Evolutionary conservation across 352 stramenopile genomes (phyloP), one percentile per base, ranked within the genome.

Genomic region (Phytophthora uliginosa): DNA sequence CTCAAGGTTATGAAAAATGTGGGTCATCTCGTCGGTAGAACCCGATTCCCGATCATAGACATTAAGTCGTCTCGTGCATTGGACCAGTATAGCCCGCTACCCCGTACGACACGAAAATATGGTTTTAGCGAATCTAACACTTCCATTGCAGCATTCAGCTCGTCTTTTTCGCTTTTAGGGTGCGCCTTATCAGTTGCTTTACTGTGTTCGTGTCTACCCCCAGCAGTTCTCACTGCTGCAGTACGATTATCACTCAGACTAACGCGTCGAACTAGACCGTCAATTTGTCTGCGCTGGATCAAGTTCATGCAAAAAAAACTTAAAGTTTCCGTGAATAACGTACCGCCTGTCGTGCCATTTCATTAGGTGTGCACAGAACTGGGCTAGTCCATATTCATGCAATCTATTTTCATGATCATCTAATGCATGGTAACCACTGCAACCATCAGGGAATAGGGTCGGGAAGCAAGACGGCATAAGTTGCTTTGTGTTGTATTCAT

Each of bases 401-500:
- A 18, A 0, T 45, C 65, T 38, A 2, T 13, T 60, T 51, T 79
- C 62, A 4, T 15, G 28, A 2, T 45, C 15, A 42, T 42, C 40
- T 0, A 69, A 15, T 2, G 70, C 5, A 18, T 64, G 22, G 33
- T 58, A 66, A 1, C 70, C 70, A 1, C 70, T 62, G 7, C 8
- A 22, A 12, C 71, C 71, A 33, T 72, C 52, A 22, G 58, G 61
- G 53, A 78, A 78, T 18, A 72, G n/a, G 1, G 61, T 75, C 0
- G 71, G 62, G 55, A 77, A 77, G 38, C 70, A 77, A 0, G 7
- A 52, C 51, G 75, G 66, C 62, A 74, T 75, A 6, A 73, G 24
- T 12, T 47, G 38, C 4, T 65, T 54, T n/a, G 54, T 71, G 0
- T 51, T 59, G 47, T 78, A 75, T 26, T 78, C 71, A 17, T 78